Base-by-base conservation (phyloP, 148 eudicot genomes). In the Vaccinium myrtillus region DNA sequence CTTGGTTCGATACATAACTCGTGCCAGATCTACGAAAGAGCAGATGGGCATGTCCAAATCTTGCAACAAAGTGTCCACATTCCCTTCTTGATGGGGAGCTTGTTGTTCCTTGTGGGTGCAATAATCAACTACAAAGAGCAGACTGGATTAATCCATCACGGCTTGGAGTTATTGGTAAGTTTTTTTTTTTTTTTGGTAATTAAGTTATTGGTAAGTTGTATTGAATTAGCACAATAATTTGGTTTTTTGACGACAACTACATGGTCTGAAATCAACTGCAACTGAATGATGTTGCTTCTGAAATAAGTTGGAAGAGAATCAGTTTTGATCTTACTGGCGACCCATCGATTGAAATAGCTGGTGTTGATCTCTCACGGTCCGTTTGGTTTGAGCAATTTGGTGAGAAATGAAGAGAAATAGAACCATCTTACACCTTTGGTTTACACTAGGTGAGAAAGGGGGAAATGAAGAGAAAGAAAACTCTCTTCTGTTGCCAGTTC, bases 11-110 rank as follows among this genome's bases (percentile, higher is more conserved):
- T 93, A 83, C 98, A 89, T 49, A 95, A 95, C 81, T 88, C 95
- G 2, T 95, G 98, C 87, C 98, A 95, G 77, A 87, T 94, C 71
- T 95, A 94, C 23, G 98, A 95, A 86, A 89, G 94, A 87, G 91
- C 98, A 0, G 95, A 92, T 88, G 98, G 93, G n/a, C 95, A 93
- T 83, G 85, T 94, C 77, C 98, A 95, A 85, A 81, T 95, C 53
- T 82, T 95, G 84, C 98, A 95, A 83, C 87, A 93, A 49, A 86
- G 92, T 83, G 96, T 95, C 80, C 91, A 84, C 78, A 87, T 93
- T 11, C 98, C 98, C 1, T 95, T 95, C 81, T 87, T 95, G 85
- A 78, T 93, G 84, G 94, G 92, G 25, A 95, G 98, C 86, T 83
- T 92, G 79, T 85, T 95, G 80, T 91, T 95, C 83, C 69, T 94